These are phyloP conservation scores for Podospora anserina DNA, from an alignment of 495 filamentous ascomycete genomes.

Conservation along the genomic window DNA sequence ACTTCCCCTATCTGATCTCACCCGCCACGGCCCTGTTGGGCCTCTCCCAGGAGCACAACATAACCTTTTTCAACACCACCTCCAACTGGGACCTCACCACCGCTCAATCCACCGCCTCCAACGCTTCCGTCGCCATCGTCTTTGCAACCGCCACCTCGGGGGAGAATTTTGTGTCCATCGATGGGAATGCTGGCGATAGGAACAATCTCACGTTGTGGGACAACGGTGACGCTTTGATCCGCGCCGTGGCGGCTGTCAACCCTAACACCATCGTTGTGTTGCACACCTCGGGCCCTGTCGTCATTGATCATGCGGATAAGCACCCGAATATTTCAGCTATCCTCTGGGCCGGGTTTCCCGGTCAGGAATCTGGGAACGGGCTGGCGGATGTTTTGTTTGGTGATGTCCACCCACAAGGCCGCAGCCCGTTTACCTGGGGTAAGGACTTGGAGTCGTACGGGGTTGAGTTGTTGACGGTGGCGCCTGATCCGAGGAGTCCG, in stretches of 20 bases:
- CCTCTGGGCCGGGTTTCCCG: slow-evolving; percentile 52
- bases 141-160: slow-evolving; percentile 56
- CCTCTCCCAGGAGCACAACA: slow-evolving; percentile 31
- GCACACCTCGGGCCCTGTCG: slow-evolving; percentile 51
- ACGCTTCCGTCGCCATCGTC: slow-evolving; percentile 41
- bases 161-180: slow-evolving; percentile 57
- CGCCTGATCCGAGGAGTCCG: slow-evolving; percentile 30
- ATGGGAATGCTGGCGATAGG: slow-evolving; percentile 57
- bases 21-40: slow-evolving; percentile 54
- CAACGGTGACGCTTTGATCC: slow-evolving; percentile 51
- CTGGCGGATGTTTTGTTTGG: slow-evolving; percentile 53
- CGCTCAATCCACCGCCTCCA: slow-evolving; percentile 36
- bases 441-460: slow-evolving; percentile 50
- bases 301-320: slow-evolving; percentile 45
- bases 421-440: slow-evolving; percentile 55
- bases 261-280: slow-evolving; percentile 55
- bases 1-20: slow-evolving; percentile 66
- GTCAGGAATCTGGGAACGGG: slow-evolving; percentile 55
- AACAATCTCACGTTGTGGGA: slow-evolving; percentile 48
- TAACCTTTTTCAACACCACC: slow-evolving; percentile 30
- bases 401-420: slow-evolving; percentile 47
- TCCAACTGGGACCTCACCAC: slow-evolving; percentile 38
- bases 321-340: slow-evolving; percentile 59
- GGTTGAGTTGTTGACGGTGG: slow-evolving; percentile 35
- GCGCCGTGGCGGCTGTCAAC: slow-evolving; percentile 46